A percentile compares a stretch with the other conserved stretches of the same genome.
These are phyloP conservation scores for Orbilia oligospora DNA, from an alignment of 2,329 filamentous ascomycete species.

Conservation along the genomic window DNA sequence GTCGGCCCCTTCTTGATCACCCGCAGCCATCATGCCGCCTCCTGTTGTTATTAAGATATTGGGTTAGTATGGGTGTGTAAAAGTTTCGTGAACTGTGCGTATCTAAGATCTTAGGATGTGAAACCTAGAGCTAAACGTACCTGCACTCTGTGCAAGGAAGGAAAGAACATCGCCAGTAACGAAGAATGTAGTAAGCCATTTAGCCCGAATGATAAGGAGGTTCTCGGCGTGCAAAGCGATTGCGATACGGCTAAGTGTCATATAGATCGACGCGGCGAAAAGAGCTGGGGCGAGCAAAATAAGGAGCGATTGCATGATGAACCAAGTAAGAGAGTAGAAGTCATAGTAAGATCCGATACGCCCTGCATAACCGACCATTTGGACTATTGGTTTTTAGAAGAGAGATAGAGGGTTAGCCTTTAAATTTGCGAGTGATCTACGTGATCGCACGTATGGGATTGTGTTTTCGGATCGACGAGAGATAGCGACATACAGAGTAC, in stretches of 20 bases:
- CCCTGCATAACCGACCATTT: conserved; percentile 68
- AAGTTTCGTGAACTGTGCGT: too few species aligned
- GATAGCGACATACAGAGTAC: conserved; percentile 68
- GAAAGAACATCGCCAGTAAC: conserved; percentile 72
- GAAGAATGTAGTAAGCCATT: conserved; percentile 72
- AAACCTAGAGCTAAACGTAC: conserved; percentile 12
- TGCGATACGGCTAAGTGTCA: conserved; percentile 68
- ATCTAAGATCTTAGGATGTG: neutral
- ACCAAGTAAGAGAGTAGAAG: conserved; percentile 66
- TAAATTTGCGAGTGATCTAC: neutral
- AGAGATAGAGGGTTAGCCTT: conserved; percentile 57
- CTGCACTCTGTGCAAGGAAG: conserved; percentile 70
- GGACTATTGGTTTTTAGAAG: conserved; percentile 66
- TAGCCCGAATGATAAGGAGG: conserved; percentile 68
- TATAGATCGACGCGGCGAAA: conserved; percentile 71
- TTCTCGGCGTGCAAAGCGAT: conserved; percentile 66
- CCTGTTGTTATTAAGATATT: conserved; percentile 60
- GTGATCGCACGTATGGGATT: neutral
- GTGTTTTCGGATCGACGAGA: neutral
- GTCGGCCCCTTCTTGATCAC: conserved; percentile 64
- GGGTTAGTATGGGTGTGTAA: neutral
- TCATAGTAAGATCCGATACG: conserved; percentile 64
- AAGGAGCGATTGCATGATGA: conserved; percentile 68
- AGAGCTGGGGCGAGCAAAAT: conserved; percentile 70
- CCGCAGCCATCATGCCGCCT: conserved; percentile 66